Percentiles rank a stretch among this genome's conserved stretches.
These are phyloP conservation scores for Neobulgaria alba DNA, from an alignment of 2,329 filamentous ascomycete species.

Conservation along the genomic window DNA sequence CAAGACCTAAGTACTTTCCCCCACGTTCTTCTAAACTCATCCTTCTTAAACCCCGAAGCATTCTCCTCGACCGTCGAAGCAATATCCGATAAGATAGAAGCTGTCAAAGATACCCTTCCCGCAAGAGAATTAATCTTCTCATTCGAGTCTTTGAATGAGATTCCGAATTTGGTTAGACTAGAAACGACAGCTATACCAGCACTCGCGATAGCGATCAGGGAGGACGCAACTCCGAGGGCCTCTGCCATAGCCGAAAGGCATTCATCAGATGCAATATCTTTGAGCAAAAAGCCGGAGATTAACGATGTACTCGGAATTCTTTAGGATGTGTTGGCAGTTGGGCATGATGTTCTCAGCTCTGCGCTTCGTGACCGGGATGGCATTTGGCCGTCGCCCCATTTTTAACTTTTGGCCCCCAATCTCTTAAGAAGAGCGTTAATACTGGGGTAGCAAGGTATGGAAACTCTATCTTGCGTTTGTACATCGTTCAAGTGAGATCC, in stretches of 20 bases:
- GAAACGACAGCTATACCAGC: not conserved
- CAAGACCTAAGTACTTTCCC: not conserved
- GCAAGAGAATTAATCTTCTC: constrained; percentile 2
- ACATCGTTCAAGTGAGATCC: too few relatives aligned
- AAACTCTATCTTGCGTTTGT: too few relatives aligned
- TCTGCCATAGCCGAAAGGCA: constrained; percentile 1
- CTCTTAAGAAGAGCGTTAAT: too few relatives aligned
- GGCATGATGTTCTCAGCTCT: too few relatives aligned
- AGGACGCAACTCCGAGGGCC: constrained; percentile 4
- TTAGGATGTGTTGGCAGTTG: too few relatives aligned
- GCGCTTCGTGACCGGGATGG: too few relatives aligned
- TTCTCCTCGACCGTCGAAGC: constrained; percentile 1
- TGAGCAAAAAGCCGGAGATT: too few relatives aligned
- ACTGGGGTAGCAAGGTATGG: too few relatives aligned
- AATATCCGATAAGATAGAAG: constrained; percentile 1
- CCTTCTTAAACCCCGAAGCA: not conserved
- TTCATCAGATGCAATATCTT: too few relatives aligned
- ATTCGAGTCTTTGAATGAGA: not conserved
- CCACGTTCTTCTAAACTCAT: constrained; percentile 2
- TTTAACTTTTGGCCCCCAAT: too few relatives aligned
- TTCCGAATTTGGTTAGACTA: constrained; percentile 2
- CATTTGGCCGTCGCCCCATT: too few relatives aligned
- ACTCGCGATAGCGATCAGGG: constrained; percentile 3
- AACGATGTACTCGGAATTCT: too few relatives aligned
- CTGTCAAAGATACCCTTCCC: constrained; percentile 1